Evolutionary conservation across 306 rosid genomes (phyloP), one percentile per base, ranked within the genome.

Genomic region (Quercus glauca): DNA sequence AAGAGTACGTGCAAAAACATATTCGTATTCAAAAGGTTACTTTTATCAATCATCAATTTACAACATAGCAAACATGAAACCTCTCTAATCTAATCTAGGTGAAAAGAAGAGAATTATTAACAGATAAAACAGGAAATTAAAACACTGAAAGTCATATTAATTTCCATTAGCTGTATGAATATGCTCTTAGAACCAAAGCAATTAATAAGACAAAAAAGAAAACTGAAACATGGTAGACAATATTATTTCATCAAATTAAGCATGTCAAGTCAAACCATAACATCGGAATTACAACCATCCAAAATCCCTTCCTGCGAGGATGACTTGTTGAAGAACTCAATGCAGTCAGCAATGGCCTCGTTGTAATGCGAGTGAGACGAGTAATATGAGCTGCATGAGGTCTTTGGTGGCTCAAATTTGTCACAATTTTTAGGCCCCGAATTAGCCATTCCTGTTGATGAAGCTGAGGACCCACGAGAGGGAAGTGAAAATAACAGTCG

Each of bases 311-410:
- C 91, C 74, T 89, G 89, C 1, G 87, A 83, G 3, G 92, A 41
- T 41, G 45, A 93, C 85, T 84, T 89, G 25, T 93, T 93, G 86
- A 93, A 87, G 87, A 93, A 93, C 90, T 93, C 92, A 41, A 93
- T 93, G 83, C 96, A 91, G 33, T 93, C 97, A 0, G 92, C 87
- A 35, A 93, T 89, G 76, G 96, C 96, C 74, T 91, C 94, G n/a
- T 88, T 85, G 55, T 89, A 89, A 76, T 93, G 97, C 5, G 92
- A 88, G 68, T 91, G 89, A 17, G 97, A 89, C 17, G 94, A 90
- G 77, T 90, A 86, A 73, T 89, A 88, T 0, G 94, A 93, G 71
- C 94, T 93, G 84, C 91, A 93, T 17, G 96, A 93, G 0, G 91
- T 93, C 84, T 91, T 93, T 0, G 97, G 96, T 10, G 96, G 96